These are phyloP conservation scores for Gossypium laxum DNA, from an alignment of 441 rosid species.

Conservation along the genomic window DNA sequence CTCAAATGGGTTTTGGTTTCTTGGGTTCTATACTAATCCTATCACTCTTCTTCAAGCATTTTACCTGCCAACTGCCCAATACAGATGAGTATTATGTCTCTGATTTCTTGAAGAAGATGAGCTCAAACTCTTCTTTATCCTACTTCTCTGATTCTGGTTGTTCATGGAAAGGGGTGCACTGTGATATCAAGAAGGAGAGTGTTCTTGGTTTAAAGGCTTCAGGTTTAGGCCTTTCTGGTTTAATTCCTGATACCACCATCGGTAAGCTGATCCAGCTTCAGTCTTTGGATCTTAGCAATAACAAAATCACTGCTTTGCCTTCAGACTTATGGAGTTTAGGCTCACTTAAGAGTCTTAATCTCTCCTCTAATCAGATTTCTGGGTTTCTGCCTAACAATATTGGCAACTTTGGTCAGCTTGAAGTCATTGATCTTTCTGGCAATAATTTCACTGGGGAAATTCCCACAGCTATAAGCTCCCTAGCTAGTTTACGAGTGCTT, in stretches of 20 bases:
- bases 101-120: slow-evolving; percentile 57
- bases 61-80: slow-evolving; percentile 57
- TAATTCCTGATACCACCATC: slow-evolving; percentile 69
- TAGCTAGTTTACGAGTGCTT: slow-evolving; percentile 45
- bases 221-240: slow-evolving; percentile 57
- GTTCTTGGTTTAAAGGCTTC: slow-evolving; percentile 45
- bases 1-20: slow-evolving; percentile 54
- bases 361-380: slow-evolving; percentile 59
- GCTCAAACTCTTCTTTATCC: slow-evolving; percentile 29
- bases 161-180: slow-evolving; percentile 59
- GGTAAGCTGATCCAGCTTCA: slow-evolving; percentile 70
- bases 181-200: slow-evolving; percentile 44
- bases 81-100: slow-evolving; percentile 74
- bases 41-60: slow-evolving; percentile 41
- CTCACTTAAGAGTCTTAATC: slow-evolving; percentile 52
- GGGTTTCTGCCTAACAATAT: slow-evolving; percentile 60
- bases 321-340: slow-evolving; percentile 80
- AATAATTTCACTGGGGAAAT: slow-evolving; percentile 68
- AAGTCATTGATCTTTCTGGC: slow-evolving; percentile 54
- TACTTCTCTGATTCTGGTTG: slow-evolving; percentile 54
- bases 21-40: slow-evolving; percentile 44
- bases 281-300: slow-evolving; percentile 26
- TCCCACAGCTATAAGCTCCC: slow-evolving; percentile 56
- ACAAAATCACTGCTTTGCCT: slow-evolving; percentile 64
- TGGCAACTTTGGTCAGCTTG: slow-evolving; percentile 69